Conservation (phyloP, 176 grass and related monocot species). For the Thinopyrum elongatum region DNA sequence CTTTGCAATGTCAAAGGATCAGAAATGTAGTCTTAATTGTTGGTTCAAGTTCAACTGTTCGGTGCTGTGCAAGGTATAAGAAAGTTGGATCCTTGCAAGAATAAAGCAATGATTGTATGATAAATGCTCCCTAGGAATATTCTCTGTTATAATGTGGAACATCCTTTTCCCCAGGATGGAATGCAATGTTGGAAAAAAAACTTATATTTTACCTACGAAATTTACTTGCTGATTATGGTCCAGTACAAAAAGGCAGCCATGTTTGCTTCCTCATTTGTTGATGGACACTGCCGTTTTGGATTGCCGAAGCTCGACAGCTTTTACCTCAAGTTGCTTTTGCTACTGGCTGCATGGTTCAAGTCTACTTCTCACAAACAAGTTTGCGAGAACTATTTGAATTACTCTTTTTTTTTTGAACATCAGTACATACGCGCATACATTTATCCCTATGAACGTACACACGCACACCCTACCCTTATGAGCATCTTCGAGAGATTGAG, state of each 20-base stretch:
- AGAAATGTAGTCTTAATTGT: not conserved
- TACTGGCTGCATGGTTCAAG: not conserved
- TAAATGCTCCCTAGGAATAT: not conserved
- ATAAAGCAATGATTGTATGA: not conserved
- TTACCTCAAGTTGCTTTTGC: not conserved
- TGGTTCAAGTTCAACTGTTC: not conserved
- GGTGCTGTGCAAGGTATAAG: not conserved
- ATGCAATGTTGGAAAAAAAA: not conserved
- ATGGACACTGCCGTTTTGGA: not conserved
- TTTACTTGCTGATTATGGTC: not conserved
- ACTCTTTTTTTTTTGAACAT: too few relatives aligned
- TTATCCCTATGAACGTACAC: too few relatives aligned
- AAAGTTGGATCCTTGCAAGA: constrained; percentile 9
- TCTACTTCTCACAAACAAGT: not conserved
- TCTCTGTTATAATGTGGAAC: not conserved
- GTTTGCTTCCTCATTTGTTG: not conserved
- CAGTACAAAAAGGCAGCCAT: not conserved
- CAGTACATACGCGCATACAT: too few relatives aligned
- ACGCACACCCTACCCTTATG: too few relatives aligned
- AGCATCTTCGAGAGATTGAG: too few relatives aligned
- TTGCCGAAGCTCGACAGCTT: not conserved
- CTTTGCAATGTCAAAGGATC: not conserved
- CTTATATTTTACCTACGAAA: not conserved
- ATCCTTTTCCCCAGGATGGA: not conserved
- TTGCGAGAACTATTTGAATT: not conserved